These are phyloP conservation scores for Phytophthora crassamura DNA, from an alignment of 352 stramenopile genomes.

Conservation along the genomic window DNA sequence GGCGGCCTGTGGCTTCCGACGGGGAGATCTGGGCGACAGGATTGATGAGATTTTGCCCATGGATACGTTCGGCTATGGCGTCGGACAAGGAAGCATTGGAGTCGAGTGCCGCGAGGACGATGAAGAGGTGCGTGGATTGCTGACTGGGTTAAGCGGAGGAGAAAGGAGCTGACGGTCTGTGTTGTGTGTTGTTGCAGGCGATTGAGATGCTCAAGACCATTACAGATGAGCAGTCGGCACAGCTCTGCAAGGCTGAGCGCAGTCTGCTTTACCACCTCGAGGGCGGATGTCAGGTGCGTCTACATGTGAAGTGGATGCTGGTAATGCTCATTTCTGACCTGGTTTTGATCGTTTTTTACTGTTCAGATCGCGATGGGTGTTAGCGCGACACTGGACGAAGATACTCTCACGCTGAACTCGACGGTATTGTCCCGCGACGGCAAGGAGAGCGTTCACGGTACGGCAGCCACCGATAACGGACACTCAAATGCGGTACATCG, in stretches of 20 bases:
- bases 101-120: constrained; percentile 84
- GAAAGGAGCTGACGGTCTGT: constrained; percentile 4
- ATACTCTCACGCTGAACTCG: constrained; percentile 71
- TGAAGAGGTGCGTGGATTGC: constrained; percentile 41
- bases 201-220: constrained; percentile 83
- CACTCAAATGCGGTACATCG: background rate
- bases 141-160: background rate
- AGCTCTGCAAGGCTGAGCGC: constrained; percentile 83
- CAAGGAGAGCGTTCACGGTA: constrained; percentile 62
- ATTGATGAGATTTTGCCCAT: constrained; percentile 81
- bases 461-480: constrained; percentile 3
- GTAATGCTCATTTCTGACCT: constrained; percentile 13
- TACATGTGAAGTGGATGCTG: background rate
- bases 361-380: constrained; percentile 84
- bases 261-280: constrained; percentile 84
- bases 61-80: constrained; percentile 81
- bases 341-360: background rate
- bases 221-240: constrained; percentile 75
- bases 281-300: constrained; percentile 81
- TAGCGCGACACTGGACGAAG: constrained; percentile 66
- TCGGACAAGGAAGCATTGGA: constrained; percentile 88
- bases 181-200: constrained; percentile 37
- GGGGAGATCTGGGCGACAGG: constrained; percentile 68
- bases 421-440: constrained; percentile 80
- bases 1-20: constrained; percentile 82